Base-by-base conservation (phyloP, 768 basidiomycete species). In the Calocybe indica region DNA sequence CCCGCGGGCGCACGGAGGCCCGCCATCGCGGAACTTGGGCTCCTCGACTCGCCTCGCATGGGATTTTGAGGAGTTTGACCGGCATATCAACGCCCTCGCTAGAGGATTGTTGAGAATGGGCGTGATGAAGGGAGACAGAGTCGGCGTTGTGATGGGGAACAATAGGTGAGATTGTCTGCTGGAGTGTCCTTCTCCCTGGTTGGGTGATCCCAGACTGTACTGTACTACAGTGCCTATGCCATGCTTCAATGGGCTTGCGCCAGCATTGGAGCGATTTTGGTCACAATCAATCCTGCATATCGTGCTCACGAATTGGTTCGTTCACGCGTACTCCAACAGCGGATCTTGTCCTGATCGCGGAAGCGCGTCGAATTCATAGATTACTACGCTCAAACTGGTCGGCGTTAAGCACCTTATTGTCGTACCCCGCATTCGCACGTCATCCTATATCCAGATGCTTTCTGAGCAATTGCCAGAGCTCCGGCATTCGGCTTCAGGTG, bases 201-300 rank as follows among this genome's bases (percentile, higher is more conserved):
- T 31, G 13, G 30, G 5, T 40, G 35, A 38, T 32, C 43, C 31
- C 37, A 15, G 22, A 22, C 22, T 4, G 22, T 22, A 22, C 6
- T 41, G 30, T 47, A 38, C 30, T 51, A 30, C 52, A 90, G 88
- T 57, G 72, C 86, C 12, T 92, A 92, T 60, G 88, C 88, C 0
- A 72, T 78, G 68, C 65, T 91, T 15, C 89, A 92, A 55, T 91
- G 88, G 89, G 89, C 89, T 3, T 87, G 85, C 49, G 86, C 88
- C n/a, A 80, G 78, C 43, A 74, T 90, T 49, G 89, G 89, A n/a
- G 88, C 86, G 9, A 80, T 91, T 46, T 64, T 91, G 33, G 88
- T 87, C 14, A 90, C 89, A 6, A 71, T 92, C 40, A 92, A 92
- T 54, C 90, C 89, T 2, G 86, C 88, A 0, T 91, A 88, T 59